Evolutionary conservation across 768 basidiomycete genomes (phyloP).

Genomic region (Agaricus bisporus): DNA sequence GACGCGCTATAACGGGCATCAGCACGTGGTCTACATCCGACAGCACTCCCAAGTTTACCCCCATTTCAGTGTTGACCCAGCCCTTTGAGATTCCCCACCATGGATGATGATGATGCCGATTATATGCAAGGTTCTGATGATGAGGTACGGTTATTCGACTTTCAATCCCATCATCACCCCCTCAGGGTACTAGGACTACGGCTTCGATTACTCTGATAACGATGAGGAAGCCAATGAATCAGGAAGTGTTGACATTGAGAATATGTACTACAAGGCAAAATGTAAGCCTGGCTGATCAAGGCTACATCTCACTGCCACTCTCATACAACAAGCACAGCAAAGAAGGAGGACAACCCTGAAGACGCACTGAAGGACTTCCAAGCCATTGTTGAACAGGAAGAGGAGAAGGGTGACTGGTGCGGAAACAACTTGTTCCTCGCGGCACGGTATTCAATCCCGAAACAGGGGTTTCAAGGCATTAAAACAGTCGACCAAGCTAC

Average conservation of each 20-base stretch:
- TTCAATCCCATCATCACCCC: slow-evolving; percentile 3
- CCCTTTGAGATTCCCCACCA: slow-evolving; percentile 20
- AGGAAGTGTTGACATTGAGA: slow-evolving; percentile 87
- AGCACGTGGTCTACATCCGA: not conserved
- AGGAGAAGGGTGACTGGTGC: slow-evolving; percentile 93
- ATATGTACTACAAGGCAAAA: slow-evolving; percentile 97
- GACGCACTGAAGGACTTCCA: slow-evolving; percentile 87
- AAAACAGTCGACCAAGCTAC: slow-evolving; percentile 94
- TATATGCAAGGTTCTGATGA: slow-evolving; percentile 90
- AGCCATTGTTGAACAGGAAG: slow-evolving; percentile 83
- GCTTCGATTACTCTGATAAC: slow-evolving; percentile 92
- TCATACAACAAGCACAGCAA: slow-evolving; percentile 41
- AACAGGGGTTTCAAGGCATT: slow-evolving; percentile 97
- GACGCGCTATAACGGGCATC: not conserved
- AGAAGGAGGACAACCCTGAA: slow-evolving; percentile 93
- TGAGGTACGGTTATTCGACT: slow-evolving; percentile 43
- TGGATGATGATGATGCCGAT: slow-evolving; percentile 94
- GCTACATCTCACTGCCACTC: not conserved
- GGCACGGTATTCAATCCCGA: not conserved
- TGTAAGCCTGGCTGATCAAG: slow-evolving; percentile 41
- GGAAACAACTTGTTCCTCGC: slow-evolving; percentile 13
- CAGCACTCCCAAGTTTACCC: not conserved
- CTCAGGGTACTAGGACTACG: slow-evolving; percentile 65
- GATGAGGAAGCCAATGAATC: slow-evolving; percentile 80
- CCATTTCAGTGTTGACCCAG: too few species aligned